These are phyloP conservation scores for Ceriops decandra DNA, from an alignment of 345 rosid genomes.

Conservation along the genomic window DNA sequence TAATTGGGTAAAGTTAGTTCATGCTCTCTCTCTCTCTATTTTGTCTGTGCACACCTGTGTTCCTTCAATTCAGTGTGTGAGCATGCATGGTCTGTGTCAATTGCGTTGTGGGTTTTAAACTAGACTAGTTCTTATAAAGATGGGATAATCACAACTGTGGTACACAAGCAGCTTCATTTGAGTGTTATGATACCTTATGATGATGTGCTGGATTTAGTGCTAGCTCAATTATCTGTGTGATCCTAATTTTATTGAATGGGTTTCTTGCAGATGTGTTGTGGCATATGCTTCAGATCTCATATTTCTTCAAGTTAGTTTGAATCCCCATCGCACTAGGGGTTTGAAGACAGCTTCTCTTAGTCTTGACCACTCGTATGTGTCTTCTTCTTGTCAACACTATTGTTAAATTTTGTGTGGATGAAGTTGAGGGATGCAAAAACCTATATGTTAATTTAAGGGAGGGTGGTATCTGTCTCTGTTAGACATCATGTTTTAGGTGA, in stretches of 20 bases:
- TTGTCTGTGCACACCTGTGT: no score
- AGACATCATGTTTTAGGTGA: no score
- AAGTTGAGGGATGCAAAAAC: not conserved
- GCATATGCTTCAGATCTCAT: constrained; percentile 87
- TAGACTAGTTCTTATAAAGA: no score
- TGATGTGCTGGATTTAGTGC: not conserved
- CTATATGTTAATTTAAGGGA: not conserved
- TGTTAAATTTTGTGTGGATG: not conserved
- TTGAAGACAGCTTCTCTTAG: constrained; percentile 58
- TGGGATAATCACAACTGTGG: no score
- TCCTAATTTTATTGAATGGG: constrained; percentile 6
- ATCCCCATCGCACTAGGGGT: constrained; percentile 80
- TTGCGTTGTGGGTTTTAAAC: no score
- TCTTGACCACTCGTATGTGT: constrained; percentile 89
- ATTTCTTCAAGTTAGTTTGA: constrained; percentile 68
- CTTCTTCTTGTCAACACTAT: not conserved
- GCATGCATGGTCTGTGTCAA: no score
- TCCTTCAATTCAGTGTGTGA: no score
- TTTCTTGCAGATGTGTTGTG: constrained; percentile 72
- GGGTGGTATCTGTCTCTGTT: not conserved
- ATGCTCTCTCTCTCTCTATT: no score
- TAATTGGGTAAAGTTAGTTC: not conserved
- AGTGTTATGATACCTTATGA: not conserved
- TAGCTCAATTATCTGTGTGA: not conserved
- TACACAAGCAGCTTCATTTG: not conserved